Evolutionary conservation across 2,329 filamentous ascomycete species (phyloP), one percentile per base, ranked within the genome.

Genomic region (Fusarium protoensiforme): DNA sequence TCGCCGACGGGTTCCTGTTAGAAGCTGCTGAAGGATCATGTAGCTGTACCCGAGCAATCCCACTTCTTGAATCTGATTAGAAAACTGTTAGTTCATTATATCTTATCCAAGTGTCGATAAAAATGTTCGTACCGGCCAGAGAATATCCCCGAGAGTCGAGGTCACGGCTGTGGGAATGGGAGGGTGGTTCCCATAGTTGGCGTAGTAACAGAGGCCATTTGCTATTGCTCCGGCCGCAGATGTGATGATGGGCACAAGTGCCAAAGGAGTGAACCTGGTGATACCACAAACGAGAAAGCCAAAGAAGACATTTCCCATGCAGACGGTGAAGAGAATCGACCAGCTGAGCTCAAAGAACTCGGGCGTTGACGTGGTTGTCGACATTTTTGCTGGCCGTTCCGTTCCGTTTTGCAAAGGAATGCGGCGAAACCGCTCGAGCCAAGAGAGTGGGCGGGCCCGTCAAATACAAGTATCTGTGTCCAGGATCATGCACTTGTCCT

Each of bases 241-340:
- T 3, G 79, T 78, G 29, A 83, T 62, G 58, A 85, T 79, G 2
- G 83, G 83, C 36, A 85, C 81, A n/a, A 78, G 56, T 1, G 79
- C 73, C 27, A 83, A 20, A 35, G 51, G 51, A 14, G 51, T 56
- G 7, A 56, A 56, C 51, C 51, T 56, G 31, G 51, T 56, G 61
- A 85, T 83, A 13, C 80, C 82, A 33, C 80, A 68, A 27, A 84
- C 77, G 36, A 82, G 76, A 35, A 81, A 51, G 4, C 83, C 81
- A 60, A 84, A 81, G 39, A 84, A 65, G 22, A 84, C 77, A 63
- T 82, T 83, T 57, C 78, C 73, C 11, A 83, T 67, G 35, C 84
- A 83, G 60, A 85, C 80, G 39, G 81, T 82, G 72, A 81, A 85
- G 56, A 86, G 79, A n/a, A 85, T 83, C 7, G 82, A 79, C 83